Evolutionary conservation across 169 alveolate species (phyloP).

Genomic region (Toxoplasma gondii): DNA sequence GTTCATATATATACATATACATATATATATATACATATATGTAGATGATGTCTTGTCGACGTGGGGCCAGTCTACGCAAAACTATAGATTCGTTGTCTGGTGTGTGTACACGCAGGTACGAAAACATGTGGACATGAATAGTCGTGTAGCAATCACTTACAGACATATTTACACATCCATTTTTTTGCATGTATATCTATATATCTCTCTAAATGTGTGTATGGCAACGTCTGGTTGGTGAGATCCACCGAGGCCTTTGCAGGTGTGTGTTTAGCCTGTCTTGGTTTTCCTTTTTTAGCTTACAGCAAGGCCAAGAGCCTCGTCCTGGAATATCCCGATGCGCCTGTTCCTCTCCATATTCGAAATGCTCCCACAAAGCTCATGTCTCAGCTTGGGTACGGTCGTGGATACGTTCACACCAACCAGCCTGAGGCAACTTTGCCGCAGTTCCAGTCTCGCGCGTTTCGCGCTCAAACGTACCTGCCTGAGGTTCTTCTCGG

Average conservation of each 20-base stretch:
- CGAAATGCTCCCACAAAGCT: slow-evolving; percentile 60
- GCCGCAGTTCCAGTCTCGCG: not conserved
- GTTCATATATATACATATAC: not conserved
- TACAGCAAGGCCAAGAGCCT: slow-evolving; percentile 42
- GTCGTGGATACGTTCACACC: slow-evolving; percentile 36
- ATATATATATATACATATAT: not conserved
- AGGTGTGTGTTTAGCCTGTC: not conserved
- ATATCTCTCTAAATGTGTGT: too few relatives aligned
- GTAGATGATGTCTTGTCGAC: too few relatives aligned
- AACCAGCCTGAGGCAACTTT: slow-evolving; percentile 48
- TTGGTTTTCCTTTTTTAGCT: not conserved
- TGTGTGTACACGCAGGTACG: too few relatives aligned
- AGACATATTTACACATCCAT: not conserved
- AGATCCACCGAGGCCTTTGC: not conserved
- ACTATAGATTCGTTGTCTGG: too few relatives aligned
- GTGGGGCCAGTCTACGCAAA: too few relatives aligned
- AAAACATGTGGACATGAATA: too few relatives aligned
- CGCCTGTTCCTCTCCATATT: slow-evolving; percentile 43
- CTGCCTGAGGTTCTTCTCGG: not conserved
- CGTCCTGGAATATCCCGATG: slow-evolving; percentile 22
- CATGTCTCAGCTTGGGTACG: slow-evolving; percentile 47
- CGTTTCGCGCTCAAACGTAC: slow-evolving; percentile 20
- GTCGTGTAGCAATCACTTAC: too few relatives aligned
- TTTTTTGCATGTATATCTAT: too few relatives aligned
- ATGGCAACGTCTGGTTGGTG: not conserved